Percentiles rank a stretch among this genome's conserved stretches.
Evolutionary conservation across 257 asterid genomes (phyloP).

Genomic region (Lycium ferocissimum): DNA sequence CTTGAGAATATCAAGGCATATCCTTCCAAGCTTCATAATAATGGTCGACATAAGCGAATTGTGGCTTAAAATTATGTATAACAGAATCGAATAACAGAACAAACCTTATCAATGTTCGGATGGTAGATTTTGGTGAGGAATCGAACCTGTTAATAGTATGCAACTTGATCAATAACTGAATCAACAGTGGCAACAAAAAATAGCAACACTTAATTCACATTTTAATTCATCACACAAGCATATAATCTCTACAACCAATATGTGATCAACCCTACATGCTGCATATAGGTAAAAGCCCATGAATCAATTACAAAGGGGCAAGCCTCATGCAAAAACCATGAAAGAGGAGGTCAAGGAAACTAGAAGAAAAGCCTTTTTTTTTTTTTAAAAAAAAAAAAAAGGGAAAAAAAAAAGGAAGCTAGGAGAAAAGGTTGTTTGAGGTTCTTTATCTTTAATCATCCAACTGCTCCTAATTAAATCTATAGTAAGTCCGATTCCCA

Average conservation of each 20-base stretch:
- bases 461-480: neutral
- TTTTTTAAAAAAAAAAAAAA: no score
- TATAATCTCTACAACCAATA: neutral
- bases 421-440: neutral
- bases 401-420: neutral
- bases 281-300: conserved; percentile 4
- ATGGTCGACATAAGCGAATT: neutral
- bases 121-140: conserved; percentile 99
- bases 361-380: no score
- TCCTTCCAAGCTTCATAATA: conserved; percentile 91
- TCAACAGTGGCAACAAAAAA: neutral
- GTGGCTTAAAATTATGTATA: neutral
- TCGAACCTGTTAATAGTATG: conserved; percentile 69
- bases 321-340: neutral
- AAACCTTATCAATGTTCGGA: conserved; percentile 97
- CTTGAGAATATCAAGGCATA: conserved; percentile 96
- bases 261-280: neutral
- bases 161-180: conserved; percentile 15
- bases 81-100: conserved; percentile 33
- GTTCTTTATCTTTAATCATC: neutral
- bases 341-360: neutral
- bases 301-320: neutral
- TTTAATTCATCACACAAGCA: neutral
- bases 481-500: neutral
- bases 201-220: neutral